Evolutionary conservation across 257 asterid genomes (phyloP), one percentile per base, ranked within the genome.

Genomic region (Verbascum thapsus): DNA sequence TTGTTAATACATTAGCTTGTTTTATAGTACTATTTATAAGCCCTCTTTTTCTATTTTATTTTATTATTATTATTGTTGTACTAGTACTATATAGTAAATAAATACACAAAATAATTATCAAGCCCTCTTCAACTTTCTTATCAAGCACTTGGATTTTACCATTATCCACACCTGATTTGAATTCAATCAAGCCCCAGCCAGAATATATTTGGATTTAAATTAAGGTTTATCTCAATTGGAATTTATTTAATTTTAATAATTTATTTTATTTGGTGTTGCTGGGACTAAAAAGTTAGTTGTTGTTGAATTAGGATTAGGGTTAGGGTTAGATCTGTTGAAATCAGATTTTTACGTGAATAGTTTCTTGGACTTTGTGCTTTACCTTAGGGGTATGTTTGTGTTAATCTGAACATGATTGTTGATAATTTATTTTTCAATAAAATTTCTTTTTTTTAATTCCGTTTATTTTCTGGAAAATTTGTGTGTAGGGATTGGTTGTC

Each of bases 401-500:
- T 66, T 60, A 26, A 43, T 35, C 8, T 45, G 42, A 15, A 53
- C 55, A 53, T 58, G 73, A 53, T 61, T 53, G 48, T 45, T 47
- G 15, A 47, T 10, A 66, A 47, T 50, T 48, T 61, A 12, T n/a
- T 22, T 53, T 47, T 10, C 32, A 8, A 9, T 40, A 8, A 48
- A 38, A 34, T 17, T 42, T 22, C 6, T 44, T 34, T 50, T 47
- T 42, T 44, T 73, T 37, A 61, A 30, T 61, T 9, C 18, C 16
- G 22, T 54, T 66, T 53, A 10, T 17, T 54, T 60, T 67, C 64
- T 68, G 68, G 67, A 61, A 43, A 51, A 42, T 42, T 48, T 51
- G 66, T 61, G 45, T 39, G 75, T 17, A 59, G 75, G 63, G 52
- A 19, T 63, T 64, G 68, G 42, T 61, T 50, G 41, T 55, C 61